Base-by-base conservation (phyloP, 2,329 filamentous ascomycete species). In the Pseudogymnoascus sp. region DNA sequence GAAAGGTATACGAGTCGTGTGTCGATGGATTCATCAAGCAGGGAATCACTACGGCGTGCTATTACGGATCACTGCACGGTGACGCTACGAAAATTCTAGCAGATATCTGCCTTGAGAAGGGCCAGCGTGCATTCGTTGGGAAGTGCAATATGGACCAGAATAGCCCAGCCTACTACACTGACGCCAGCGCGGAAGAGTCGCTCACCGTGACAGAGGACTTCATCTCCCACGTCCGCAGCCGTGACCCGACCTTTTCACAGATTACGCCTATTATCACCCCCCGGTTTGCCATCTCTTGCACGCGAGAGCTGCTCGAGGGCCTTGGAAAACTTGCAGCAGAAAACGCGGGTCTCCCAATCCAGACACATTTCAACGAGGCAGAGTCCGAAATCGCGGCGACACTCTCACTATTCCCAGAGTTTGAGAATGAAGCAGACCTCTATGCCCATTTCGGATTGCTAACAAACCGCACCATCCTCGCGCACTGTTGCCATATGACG, bases 1-100 rank as follows among this genome's bases (percentile, higher is more conserved):
- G 78, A 25, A 78, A 78, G 25, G 85, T 94, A 64, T 97, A 97
- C 76, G 80, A 81, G 35, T 86, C 87, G 62, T 88, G 90, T 65
- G 83, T 97, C 63, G 79, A 84, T 14, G 86, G 89, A 57, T 94
- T 91, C 0, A 82, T 97, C 4, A 81, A 89, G 20, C 85, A 96
- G 72, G 93, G 93, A 65, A 97, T 93, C 14, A 97, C 93, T 0
- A 92, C 89, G 9, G 91, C 90, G 6, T 84, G 89, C 16, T 97
- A 97, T 80, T 97, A 89, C 73, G 91, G 92, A 62, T 97, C 93
- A 20, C 84, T 90, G 64, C 87, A 96, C 72, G 88, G 94, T 1
- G 79, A 83, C 1, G 86, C 91, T 1, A 97, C 93, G 8, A 96
- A 96, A 71, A 81, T 95, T 9, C 85, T 97, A 3, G 89, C 92